These are phyloP conservation scores for Colletotrichum orchidophilum DNA, from an alignment of 2,329 filamentous ascomycete genomes.

Conservation along the genomic window DNA sequence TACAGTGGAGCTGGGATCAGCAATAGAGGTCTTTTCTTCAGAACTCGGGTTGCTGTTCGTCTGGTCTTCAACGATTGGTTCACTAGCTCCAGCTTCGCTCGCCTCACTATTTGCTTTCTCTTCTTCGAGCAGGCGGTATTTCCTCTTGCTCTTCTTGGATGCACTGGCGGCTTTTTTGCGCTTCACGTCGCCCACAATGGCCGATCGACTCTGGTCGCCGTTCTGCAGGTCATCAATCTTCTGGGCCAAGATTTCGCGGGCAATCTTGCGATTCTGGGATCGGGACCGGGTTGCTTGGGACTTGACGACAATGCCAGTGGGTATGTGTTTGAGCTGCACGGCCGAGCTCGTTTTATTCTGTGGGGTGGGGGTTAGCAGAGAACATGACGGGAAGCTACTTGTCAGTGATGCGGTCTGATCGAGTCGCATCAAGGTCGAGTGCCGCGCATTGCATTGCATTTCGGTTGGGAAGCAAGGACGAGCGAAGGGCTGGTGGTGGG, in stretches of 20 bases:
- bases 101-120: constrained; percentile 46
- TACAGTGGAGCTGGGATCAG: background rate
- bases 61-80: constrained; percentile 11
- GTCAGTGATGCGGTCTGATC: background rate
- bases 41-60: constrained; percentile 9
- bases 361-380: background rate
- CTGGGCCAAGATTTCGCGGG: constrained; percentile 79
- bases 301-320: constrained; percentile 93
- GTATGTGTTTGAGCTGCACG: constrained; percentile 89
- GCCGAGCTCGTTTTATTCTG: constrained; percentile 97
- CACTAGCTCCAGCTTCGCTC: constrained; percentile 26
- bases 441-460: background rate
- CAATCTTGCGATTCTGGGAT: constrained; percentile 86
- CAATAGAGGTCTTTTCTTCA: constrained; percentile 25
- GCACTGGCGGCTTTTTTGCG: constrained; percentile 78
- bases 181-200: constrained; percentile 70
- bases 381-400: constrained; percentile 4
- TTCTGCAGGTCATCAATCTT: constrained; percentile 77
- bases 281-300: constrained; percentile 90
- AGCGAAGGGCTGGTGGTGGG: background rate
- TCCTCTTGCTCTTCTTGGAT: constrained; percentile 83
- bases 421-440: constrained; percentile 18
- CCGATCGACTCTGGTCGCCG: constrained; percentile 74
- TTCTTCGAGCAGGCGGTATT: constrained; percentile 73
- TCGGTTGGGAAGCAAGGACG: too few species aligned